These are phyloP conservation scores for Mallotus japonicus DNA, from an alignment of 441 rosid species.

Conservation along the genomic window DNA sequence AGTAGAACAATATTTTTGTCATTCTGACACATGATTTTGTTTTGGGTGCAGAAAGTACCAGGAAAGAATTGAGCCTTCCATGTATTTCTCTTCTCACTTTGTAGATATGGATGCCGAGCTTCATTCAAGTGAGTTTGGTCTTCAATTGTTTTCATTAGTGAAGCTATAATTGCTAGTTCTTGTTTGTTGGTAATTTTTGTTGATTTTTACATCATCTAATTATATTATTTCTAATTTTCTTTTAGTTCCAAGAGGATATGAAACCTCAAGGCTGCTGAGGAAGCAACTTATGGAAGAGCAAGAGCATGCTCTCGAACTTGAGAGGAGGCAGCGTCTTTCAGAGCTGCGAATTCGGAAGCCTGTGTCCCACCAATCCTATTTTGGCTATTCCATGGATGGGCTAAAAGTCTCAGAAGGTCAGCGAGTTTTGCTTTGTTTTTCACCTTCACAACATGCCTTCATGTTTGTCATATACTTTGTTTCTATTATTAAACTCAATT, in stretches of 20 bases:
- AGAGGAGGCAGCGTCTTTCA: slow-evolving; percentile 39
- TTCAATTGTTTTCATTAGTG: background rate
- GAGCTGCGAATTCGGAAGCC: slow-evolving; percentile 40
- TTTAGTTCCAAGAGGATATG: slow-evolving; percentile 50
- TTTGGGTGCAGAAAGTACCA: slow-evolving; percentile 45
- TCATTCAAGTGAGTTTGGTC: slow-evolving; percentile 43
- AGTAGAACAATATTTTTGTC: background rate
- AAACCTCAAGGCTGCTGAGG: slow-evolving; percentile 43
- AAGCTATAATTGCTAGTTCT: background rate
- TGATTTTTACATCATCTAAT: background rate
- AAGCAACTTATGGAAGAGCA: slow-evolving; percentile 49
- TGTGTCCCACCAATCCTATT: slow-evolving; percentile 28
- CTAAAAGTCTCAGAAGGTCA: slow-evolving; percentile 46
- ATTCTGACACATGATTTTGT: background rate
- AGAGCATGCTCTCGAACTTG: slow-evolving; percentile 41
- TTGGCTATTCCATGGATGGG: slow-evolving; percentile 35
- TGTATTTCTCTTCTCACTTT: slow-evolving; percentile 41
- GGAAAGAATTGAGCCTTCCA: slow-evolving; percentile 44
- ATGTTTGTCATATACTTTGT: background rate
- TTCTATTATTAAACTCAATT: background rate
- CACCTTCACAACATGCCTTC: background rate
- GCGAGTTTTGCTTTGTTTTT: background rate
- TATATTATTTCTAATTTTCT: background rate
- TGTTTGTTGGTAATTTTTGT: background rate
- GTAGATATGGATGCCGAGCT: slow-evolving; percentile 49